phyloP scores from a whole-genome alignment of 768 basidiomycete species.

The Trametopsis cervina region DNA sequence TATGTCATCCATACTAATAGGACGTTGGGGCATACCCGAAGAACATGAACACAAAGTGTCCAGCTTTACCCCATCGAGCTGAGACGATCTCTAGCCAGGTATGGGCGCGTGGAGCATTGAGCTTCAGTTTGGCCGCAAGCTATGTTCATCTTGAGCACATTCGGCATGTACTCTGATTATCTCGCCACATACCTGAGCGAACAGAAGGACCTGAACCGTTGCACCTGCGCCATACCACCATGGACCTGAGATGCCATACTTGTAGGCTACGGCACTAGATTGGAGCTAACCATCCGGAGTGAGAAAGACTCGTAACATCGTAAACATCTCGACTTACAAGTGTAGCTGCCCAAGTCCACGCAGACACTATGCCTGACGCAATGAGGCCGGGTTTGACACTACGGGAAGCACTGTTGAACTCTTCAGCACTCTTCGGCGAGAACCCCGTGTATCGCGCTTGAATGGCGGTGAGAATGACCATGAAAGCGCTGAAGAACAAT shows the following conservation, averaged over 20 bases:
- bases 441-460: constrained; percentile 82
- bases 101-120: constrained; percentile 83
- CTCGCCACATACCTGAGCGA: constrained; percentile 53
- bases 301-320: background rate
- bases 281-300: constrained; percentile 41
- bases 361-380: constrained; percentile 86
- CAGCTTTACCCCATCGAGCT: constrained; percentile 69
- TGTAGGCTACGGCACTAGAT: constrained; percentile 80
- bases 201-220: constrained; percentile 83
- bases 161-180: background rate
- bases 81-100: constrained; percentile 88
- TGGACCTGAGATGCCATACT: constrained; percentile 78
- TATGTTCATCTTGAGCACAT: constrained; percentile 20
- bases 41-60: constrained; percentile 83
- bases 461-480: constrained; percentile 70
- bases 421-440: constrained; percentile 74
- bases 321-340: constrained; percentile 31
- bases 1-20: background rate
- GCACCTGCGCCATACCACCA: constrained; percentile 95
- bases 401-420: constrained; percentile 76
- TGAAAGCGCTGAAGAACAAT: constrained; percentile 79
- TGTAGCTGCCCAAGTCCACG: constrained; percentile 89
- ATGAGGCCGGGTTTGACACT: constrained; percentile 89
- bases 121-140: constrained; percentile 87
- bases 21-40: constrained; percentile 50